Evolutionary conservation across 2,329 filamentous ascomycete species (phyloP).

Genomic region (Allantophomopsis cytisporea): DNA sequence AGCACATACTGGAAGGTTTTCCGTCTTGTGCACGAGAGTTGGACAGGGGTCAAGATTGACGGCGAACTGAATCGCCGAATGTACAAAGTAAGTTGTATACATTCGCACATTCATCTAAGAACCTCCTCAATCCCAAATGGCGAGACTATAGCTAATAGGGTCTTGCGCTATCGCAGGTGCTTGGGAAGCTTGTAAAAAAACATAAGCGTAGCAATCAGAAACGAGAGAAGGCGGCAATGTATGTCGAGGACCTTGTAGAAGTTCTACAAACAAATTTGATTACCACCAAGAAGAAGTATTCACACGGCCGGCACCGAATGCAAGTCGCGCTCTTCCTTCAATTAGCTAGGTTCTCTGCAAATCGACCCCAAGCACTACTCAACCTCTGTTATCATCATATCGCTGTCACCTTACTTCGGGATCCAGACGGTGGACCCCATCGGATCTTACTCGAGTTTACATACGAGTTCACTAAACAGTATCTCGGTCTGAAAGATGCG

Average conservation of each 20-base stretch:
- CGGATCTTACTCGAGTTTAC: conserved; percentile 2
- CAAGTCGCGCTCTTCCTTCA: conserved; percentile 12
- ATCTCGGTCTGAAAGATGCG: conserved; percentile 2
- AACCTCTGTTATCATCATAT: conserved; percentile 15
- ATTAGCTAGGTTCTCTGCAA: conserved; percentile 16
- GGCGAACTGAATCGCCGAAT: conserved; percentile 8
- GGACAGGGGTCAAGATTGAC: conserved; percentile 8
- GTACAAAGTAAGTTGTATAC: conserved; percentile 4
- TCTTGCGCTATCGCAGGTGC: conserved; percentile 8
- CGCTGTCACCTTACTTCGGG: conserved; percentile 13
- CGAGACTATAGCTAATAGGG: too few relatives aligned
- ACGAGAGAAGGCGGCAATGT: conserved; percentile 16
- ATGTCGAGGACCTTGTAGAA: conserved; percentile 18
- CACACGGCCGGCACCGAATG: conserved; percentile 15
- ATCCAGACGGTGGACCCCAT: conserved; percentile 6
- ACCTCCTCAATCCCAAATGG: not conserved
- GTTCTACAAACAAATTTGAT: conserved; percentile 16
- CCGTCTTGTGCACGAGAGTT: conserved; percentile 12
- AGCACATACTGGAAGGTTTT: conserved; percentile 16
- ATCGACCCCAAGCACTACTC: conserved; percentile 8
- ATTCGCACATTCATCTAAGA: not conserved
- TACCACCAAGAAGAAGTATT: conserved; percentile 18
- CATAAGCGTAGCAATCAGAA: conserved; percentile 11
- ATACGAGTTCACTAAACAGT: conserved; percentile 2
- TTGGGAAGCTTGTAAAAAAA: conserved; percentile 13